Conservation (phyloP, 1,139 yeast genomes). For the Taphrina pruni region DNA sequence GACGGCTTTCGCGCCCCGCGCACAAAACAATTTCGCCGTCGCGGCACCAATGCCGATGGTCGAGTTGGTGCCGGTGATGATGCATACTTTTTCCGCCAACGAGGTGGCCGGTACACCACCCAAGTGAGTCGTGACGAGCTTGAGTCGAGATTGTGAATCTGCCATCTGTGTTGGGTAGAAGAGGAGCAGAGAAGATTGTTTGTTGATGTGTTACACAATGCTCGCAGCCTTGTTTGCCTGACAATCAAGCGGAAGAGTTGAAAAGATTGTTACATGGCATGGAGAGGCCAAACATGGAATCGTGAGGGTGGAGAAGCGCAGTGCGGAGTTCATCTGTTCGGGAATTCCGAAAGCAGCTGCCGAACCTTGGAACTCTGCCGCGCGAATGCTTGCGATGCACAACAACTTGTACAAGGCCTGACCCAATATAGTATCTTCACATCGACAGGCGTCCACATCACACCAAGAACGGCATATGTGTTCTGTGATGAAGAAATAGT, state of each 20-base stretch:
- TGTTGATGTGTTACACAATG: constrained; percentile 41
- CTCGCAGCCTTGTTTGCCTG: not conserved
- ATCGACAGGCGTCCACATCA: no score
- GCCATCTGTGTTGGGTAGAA: not conserved
- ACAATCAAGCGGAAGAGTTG: no score
- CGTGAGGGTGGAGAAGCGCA: not conserved
- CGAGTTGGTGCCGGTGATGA: constrained; percentile 44
- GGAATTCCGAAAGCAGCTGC: constrained; percentile 10
- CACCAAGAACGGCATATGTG: no score
- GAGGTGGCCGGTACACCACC: constrained; percentile 30
- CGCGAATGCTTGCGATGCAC: no score
- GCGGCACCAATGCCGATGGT: constrained; percentile 44
- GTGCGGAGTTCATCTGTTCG: constrained; percentile 1
- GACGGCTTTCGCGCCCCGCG: constrained; percentile 43
- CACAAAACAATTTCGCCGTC: constrained; percentile 42
- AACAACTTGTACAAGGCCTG: no score
- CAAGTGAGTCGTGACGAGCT: constrained; percentile 29
- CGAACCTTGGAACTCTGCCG: not conserved
- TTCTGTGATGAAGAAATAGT: no score
- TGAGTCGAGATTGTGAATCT: constrained; percentile 10
- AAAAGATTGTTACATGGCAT: no score
- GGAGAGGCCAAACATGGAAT: not conserved
- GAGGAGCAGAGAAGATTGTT: not conserved
- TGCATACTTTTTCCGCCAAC: constrained; percentile 42
- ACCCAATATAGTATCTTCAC: no score